These are phyloP conservation scores for Aspergillus bertholletiae DNA, from an alignment of 495 filamentous ascomycete species.

Conservation along the genomic window DNA sequence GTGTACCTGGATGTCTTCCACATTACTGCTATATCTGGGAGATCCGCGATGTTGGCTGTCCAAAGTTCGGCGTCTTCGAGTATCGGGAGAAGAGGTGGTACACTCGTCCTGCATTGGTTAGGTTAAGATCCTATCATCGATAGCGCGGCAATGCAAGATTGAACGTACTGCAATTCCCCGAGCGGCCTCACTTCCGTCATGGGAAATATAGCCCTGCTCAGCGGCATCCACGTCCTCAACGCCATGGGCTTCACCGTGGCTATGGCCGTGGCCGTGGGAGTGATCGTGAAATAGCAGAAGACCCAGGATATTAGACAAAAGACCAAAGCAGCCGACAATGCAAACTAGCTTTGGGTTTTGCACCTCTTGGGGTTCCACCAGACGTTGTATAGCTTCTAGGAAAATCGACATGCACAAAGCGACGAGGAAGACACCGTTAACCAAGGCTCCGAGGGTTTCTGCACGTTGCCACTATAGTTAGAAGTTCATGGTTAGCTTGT, in stretches of 20 bases:
- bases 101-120: conserved; percentile 9
- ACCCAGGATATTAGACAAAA: conserved; percentile 88
- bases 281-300: conserved; percentile 91
- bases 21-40: conserved; percentile 51
- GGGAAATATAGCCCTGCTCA: conserved; percentile 45
- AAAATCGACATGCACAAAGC: conserved; percentile 94
- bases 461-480: conserved; percentile 81
- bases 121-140: not conserved
- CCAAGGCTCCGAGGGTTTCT: conserved; percentile 92
- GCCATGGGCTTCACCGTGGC: conserved; percentile 38
- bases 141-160: conserved; percentile 28
- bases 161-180: conserved; percentile 47
- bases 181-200: conserved; percentile 28
- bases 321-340: conserved; percentile 79
- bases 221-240: conserved; percentile 25
- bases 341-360: conserved; percentile 78
- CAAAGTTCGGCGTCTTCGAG: conserved; percentile 27
- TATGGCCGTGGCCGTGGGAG: conserved; percentile 63
- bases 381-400: conserved; percentile 84
- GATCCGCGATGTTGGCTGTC: conserved; percentile 45
- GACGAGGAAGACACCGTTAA: conserved; percentile 96
- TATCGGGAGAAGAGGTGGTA: conserved; percentile 25
- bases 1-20: conserved; percentile 77
- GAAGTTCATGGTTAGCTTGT: not conserved
- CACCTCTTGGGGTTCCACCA: conserved; percentile 85